Percentiles rank a stretch among this genome's conserved stretches.
Evolutionary conservation across 345 rosid species (phyloP).

Genomic region (Carallia pectinifolia): DNA sequence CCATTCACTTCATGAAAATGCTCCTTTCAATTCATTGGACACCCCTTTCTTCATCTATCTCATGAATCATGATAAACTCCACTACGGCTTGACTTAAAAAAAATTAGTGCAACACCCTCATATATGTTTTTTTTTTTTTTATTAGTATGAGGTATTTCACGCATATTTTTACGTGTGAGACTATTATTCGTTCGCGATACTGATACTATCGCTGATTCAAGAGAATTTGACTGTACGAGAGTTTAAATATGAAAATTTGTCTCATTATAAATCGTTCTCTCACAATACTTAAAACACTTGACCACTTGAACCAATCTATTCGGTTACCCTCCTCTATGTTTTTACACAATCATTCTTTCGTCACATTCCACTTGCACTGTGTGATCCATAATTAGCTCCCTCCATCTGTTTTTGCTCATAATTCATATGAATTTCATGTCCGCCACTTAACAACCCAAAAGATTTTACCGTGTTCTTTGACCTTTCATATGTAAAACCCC

Average conservation of each 20-base stretch:
- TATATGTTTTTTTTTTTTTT: background rate
- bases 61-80: background rate
- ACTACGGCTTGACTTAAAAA: slow-evolving; percentile 12
- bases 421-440: background rate
- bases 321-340: background rate
- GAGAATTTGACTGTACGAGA: no score
- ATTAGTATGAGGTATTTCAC: no score
- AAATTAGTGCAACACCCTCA: slow-evolving; percentile 14
- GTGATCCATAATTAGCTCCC: slow-evolving; percentile 25
- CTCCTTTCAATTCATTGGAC: slow-evolving; percentile 13
- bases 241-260: no score
- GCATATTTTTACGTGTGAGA: no score
- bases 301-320: no score
- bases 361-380: slow-evolving; percentile 36
- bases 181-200: no score
- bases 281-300: no score
- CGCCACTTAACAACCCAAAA: background rate
- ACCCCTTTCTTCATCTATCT: background rate
- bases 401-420: slow-evolving; percentile 16
- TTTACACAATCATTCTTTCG: slow-evolving; percentile 18
- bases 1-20: slow-evolving; percentile 9
- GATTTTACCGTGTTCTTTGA: background rate
- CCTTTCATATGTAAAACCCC: background rate
- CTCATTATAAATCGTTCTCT: no score
- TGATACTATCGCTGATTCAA: no score